A percentile compares a stretch with the other conserved stretches of the same genome.
These are phyloP conservation scores for Penicillium fuscoglaucum DNA, from an alignment of 2,329 filamentous ascomycete genomes.

Conservation along the genomic window DNA sequence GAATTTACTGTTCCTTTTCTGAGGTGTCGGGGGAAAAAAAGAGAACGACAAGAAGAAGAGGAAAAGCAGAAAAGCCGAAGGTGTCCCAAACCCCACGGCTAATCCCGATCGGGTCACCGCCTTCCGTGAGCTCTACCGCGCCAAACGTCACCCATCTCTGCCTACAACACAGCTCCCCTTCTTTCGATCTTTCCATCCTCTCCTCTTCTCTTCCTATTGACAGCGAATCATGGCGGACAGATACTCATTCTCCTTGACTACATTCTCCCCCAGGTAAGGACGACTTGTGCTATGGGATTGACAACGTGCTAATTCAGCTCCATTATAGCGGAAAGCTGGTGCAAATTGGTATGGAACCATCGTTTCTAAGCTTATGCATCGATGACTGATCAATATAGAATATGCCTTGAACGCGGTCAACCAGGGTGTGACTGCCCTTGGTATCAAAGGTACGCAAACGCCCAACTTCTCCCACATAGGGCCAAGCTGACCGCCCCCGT, in stretches of 20 bases:
- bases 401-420: conserved; percentile 99
- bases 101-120: conserved; percentile 23
- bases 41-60: conserved; percentile 4
- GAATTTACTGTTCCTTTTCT: conserved; percentile 24
- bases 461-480: conserved; percentile 2
- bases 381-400: conserved; percentile 58
- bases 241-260: conserved; percentile 99
- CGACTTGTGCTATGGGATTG: conserved; percentile 19
- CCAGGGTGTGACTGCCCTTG: conserved; percentile 95
- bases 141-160: conserved; percentile 35
- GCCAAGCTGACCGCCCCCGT: conserved; percentile 19
- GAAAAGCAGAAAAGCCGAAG: conserved; percentile 18
- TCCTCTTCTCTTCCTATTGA: conserved; percentile 17
- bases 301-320: conserved; percentile 46
- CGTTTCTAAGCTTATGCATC: background rate
- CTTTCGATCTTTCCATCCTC: conserved; percentile 17
- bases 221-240: conserved; percentile 77
- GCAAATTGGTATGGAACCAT: conserved; percentile 72
- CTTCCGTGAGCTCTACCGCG: conserved; percentile 27
- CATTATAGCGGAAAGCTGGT: conserved; percentile 87
- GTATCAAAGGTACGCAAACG: conserved; percentile 79
- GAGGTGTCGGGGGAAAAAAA: background rate
- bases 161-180: conserved; percentile 26
- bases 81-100: conserved; percentile 11
- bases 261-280: conserved; percentile 87